These are phyloP conservation scores for Eragrostis curvula DNA, from an alignment of 176 grass and related monocot genomes.

Conservation along the genomic window DNA sequence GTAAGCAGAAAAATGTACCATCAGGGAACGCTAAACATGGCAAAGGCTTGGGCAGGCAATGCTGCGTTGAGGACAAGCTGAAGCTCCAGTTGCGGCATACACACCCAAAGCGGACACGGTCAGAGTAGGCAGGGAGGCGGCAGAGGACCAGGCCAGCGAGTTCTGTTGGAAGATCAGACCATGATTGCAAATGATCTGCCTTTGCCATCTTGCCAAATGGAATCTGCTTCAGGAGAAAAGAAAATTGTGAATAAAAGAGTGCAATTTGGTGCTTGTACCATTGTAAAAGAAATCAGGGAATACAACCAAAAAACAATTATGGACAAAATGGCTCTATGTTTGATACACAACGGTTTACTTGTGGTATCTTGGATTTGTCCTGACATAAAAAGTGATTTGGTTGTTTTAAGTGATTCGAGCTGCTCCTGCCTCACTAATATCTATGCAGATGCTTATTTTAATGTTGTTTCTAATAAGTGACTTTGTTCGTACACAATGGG, in stretches of 20 bases:
- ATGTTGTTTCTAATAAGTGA: too few relatives aligned
- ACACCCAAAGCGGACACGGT: slow-evolving; percentile 8
- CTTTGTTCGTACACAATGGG: too few relatives aligned
- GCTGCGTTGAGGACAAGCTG: background rate
- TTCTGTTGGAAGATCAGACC: slow-evolving; percentile 18
- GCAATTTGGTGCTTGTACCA: too few relatives aligned
- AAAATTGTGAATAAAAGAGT: background rate
- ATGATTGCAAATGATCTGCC: background rate
- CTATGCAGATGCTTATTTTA: too few relatives aligned
- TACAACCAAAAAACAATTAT: too few relatives aligned
- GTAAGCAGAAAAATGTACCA: background rate
- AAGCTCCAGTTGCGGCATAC: slow-evolving; percentile 20
- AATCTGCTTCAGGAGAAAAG: background rate
- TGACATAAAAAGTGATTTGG: too few relatives aligned
- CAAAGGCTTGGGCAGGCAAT: background rate
- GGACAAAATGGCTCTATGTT: too few relatives aligned
- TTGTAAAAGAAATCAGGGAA: too few relatives aligned
- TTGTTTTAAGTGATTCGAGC: too few relatives aligned
- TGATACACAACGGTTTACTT: too few relatives aligned
- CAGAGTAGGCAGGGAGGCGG: slow-evolving; percentile 7
- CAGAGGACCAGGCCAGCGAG: slow-evolving; percentile 19
- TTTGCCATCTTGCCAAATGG: background rate
- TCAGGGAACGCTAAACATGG: background rate
- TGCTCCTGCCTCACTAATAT: too few relatives aligned
- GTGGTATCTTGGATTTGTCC: too few relatives aligned